These are phyloP conservation scores for Vicia faba DNA, from an alignment of 306 rosid genomes.

Conservation along the genomic window DNA sequence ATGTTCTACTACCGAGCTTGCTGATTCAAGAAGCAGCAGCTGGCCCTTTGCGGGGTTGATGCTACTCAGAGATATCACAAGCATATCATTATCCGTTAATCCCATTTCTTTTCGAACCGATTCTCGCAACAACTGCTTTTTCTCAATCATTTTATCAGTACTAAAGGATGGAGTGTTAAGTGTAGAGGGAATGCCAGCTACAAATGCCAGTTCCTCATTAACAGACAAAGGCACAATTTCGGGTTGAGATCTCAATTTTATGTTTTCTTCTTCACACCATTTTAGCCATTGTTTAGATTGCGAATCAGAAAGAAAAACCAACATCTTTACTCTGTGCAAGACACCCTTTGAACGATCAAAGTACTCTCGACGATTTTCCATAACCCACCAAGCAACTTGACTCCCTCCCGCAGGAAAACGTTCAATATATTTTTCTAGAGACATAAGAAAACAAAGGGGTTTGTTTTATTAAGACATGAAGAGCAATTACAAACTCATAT, in stretches of 20 bases:
- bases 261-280: constrained; percentile 89
- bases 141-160: constrained; percentile 78
- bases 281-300: constrained; percentile 86
- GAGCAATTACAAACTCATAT: constrained; percentile 1
- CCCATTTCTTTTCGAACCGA: constrained; percentile 86
- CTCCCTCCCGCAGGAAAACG: constrained; percentile 96
- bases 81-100: constrained; percentile 75
- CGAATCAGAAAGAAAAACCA: constrained; percentile 79
- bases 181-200: constrained; percentile 82
- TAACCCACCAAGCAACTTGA: constrained; percentile 99
- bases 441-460: constrained; percentile 18
- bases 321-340: constrained; percentile 75
- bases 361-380: constrained; percentile 95
- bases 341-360: constrained; percentile 84
- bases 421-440: constrained; percentile 78
- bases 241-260: constrained; percentile 76
- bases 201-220: constrained; percentile 92
- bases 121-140: constrained; percentile 67
- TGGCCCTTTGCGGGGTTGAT: constrained; percentile 97
- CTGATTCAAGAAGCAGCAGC: constrained; percentile 83
- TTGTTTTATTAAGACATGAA: constrained; percentile 21
- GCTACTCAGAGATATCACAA: constrained; percentile 88
- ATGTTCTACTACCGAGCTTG: constrained; percentile 53
- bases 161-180: constrained; percentile 83
- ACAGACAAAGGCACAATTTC: constrained; percentile 81